phyloP scores from a whole-genome alignment of 2,329 filamentous ascomycete genomes.

The Colletotrichum sp. region DNA sequence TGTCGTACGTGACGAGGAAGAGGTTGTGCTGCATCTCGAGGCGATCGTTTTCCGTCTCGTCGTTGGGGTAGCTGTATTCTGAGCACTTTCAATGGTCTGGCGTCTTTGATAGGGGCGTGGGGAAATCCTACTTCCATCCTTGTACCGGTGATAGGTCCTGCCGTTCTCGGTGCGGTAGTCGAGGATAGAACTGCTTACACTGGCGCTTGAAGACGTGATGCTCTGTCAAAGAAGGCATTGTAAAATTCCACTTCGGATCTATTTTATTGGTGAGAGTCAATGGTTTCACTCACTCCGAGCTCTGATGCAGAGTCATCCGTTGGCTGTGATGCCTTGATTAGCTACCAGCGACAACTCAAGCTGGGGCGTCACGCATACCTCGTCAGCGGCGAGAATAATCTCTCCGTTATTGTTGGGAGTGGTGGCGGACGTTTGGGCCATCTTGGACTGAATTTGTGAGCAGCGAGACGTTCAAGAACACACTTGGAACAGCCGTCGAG shows the following conservation, averaged over 20 bases:
- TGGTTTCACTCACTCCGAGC: neutral
- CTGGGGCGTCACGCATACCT: neutral
- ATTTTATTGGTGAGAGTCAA: neutral
- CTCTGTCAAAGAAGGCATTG: neutral
- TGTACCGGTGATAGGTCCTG: constrained; percentile 37
- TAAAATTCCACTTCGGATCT: no score
- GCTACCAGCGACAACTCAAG: accelerated
- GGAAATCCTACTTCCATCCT: neutral
- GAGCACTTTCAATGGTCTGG: neutral
- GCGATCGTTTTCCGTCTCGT: constrained; percentile 32
- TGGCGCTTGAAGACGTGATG: accelerated
- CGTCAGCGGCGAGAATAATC: neutral
- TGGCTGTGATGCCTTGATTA: neutral
- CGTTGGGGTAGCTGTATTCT: neutral
- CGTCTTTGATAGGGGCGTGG: no score
- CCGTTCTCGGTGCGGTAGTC: constrained; percentile 39
- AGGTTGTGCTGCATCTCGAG: constrained; percentile 30
- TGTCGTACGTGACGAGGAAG: constrained; percentile 27
- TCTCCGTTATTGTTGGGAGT: neutral
- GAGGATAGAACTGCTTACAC: constrained; percentile 24
- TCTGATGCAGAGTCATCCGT: neutral
- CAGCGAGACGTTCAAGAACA: neutral
- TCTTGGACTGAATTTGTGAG: neutral
- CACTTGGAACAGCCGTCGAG: accelerated
- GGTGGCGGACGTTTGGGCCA: neutral